Evolutionary conservation across 495 filamentous ascomycete genomes (phyloP).

Genomic region (Penicillium canariense): DNA sequence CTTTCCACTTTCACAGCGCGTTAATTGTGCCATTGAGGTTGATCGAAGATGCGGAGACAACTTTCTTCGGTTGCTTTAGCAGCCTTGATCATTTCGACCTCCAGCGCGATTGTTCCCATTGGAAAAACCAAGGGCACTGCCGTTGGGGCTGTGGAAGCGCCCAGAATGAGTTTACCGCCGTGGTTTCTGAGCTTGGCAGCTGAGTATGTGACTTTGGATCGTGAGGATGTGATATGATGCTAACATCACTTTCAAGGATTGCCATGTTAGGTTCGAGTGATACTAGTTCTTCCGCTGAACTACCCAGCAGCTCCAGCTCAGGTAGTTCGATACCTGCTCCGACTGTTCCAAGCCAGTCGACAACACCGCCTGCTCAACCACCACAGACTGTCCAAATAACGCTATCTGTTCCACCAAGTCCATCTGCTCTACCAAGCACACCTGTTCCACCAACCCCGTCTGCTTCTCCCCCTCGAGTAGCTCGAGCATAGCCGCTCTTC

Average conservation of each 20-base stretch:
- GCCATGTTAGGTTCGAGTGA: neutral
- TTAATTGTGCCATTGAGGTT: constrained; percentile 8
- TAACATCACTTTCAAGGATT: neutral
- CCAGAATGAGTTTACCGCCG: neutral
- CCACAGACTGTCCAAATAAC: too few species aligned
- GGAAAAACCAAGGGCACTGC: neutral
- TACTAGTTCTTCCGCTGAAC: neutral
- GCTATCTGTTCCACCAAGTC: too few species aligned
- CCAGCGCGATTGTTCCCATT: constrained; percentile 13
- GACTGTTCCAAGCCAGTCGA: neutral
- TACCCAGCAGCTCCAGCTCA: neutral
- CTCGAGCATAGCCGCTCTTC: neutral
- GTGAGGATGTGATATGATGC: neutral
- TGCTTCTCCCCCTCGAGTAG: too few species aligned
- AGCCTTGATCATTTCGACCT: constrained; percentile 12
- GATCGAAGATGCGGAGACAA: constrained; percentile 18
- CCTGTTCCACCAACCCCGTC: neutral
- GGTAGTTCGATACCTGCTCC: neutral
- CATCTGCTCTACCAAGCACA: neutral
- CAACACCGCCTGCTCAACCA: neutral
- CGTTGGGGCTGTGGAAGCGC: neutral
- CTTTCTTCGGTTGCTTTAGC: constrained; percentile 13
- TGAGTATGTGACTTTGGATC: constrained; percentile 1
- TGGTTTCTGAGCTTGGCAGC: neutral
- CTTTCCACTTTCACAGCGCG: neutral